Evolutionary conservation across 2,329 filamentous ascomycete genomes (phyloP).

Genomic region (Sphaceloma murrayae): DNA sequence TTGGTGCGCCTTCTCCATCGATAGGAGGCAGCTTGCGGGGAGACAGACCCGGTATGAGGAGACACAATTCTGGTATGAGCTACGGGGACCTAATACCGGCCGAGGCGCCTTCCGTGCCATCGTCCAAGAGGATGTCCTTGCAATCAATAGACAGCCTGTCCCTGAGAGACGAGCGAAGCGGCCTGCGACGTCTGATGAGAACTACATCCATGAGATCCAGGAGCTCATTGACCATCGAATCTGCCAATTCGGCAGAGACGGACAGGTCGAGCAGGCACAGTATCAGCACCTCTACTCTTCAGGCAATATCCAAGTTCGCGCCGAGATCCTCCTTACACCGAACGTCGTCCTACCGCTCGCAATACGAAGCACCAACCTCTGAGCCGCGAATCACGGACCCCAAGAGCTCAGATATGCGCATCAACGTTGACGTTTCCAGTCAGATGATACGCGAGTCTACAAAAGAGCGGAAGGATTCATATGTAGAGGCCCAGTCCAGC

Average conservation of each 20-base stretch:
- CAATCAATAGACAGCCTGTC: constrained; percentile 61
- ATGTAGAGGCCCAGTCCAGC: constrained; percentile 3
- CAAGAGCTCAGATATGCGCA: constrained; percentile 6
- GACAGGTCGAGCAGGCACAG: constrained; percentile 13
- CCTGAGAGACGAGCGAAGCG: constrained; percentile 34
- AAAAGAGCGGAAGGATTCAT: constrained; percentile 1
- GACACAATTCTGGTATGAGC: constrained; percentile 54
- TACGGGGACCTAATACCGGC: constrained; percentile 49
- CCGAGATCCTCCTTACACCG: not conserved
- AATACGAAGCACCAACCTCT: not conserved
- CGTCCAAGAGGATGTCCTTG: constrained; percentile 70
- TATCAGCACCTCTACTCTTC: constrained; percentile 5
- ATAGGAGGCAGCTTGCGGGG: constrained; percentile 32
- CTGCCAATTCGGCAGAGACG: not conserved
- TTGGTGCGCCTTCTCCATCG: constrained; percentile 44
- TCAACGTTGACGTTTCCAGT: constrained; percentile 7
- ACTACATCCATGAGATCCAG: constrained; percentile 16
- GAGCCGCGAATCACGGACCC: not conserved
- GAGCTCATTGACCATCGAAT: constrained; percentile 16
- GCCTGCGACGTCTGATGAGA: constrained; percentile 52
- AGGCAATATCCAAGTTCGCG: constrained; percentile 1
- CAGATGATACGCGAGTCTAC: constrained; percentile 28
- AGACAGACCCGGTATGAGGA: constrained; percentile 30
- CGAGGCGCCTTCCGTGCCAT: constrained; percentile 64
- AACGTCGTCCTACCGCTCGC: constrained; percentile 24